Evolutionary conservation across 768 basidiomycete genomes (phyloP).

Genomic region (Termitomyces bulborhizus): DNA sequence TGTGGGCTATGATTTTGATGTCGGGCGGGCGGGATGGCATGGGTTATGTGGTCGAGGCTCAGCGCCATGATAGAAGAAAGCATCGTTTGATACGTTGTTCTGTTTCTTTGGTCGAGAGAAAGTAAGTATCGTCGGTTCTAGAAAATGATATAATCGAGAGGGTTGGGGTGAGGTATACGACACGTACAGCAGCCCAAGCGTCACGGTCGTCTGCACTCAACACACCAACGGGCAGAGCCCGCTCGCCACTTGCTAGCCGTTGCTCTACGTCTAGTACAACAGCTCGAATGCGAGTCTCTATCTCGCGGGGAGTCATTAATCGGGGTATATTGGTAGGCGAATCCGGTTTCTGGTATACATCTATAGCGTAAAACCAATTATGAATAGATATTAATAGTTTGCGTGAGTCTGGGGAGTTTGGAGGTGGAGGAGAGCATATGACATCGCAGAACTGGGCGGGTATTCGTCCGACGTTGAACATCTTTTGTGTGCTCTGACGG

Average conservation of each 20-base stretch:
- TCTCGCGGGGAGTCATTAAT: conserved; percentile 30
- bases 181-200: conserved; percentile 67
- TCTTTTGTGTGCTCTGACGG: conserved; percentile 43
- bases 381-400: conserved; percentile 67
- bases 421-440: conserved; percentile 42
- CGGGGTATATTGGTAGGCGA: conserved; percentile 20
- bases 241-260: conserved; percentile 47
- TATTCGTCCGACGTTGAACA: conserved; percentile 77
- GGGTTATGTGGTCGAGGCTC: conserved; percentile 73
- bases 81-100: conserved; percentile 51
- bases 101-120: conserved; percentile 61
- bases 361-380: conserved; percentile 76
- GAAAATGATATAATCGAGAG: background rate
- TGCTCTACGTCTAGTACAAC: conserved; percentile 52
- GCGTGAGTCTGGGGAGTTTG: conserved; percentile 40
- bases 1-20: conserved; percentile 20
- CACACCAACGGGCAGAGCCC: conserved; percentile 55
- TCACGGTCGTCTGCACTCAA: conserved; percentile 81
- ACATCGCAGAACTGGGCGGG: conserved; percentile 64
- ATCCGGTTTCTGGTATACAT: conserved; percentile 45
- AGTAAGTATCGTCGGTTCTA: conserved; percentile 73
- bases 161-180: background rate
- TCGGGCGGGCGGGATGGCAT: conserved; percentile 27
- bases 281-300: conserved; percentile 38
- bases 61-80: conserved; percentile 74